Evolutionary conservation across 805 yeast genomes (phyloP).

Genomic region (Wickerhamiella cacticola): DNA sequence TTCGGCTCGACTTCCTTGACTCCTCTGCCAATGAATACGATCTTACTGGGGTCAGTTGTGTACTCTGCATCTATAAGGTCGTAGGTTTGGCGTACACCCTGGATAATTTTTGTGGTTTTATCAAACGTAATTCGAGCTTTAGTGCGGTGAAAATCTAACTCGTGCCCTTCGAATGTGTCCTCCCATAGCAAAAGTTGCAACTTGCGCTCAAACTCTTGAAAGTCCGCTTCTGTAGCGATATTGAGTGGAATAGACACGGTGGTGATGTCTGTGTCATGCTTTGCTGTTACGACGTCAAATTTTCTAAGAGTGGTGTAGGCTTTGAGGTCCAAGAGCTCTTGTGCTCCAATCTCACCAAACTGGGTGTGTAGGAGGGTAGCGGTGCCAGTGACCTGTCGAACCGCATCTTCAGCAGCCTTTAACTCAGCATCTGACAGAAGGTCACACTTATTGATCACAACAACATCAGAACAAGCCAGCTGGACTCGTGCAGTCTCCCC

Average conservation of each 20-base stretch:
- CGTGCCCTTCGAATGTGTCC: constrained; percentile 33
- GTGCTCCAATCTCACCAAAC: constrained; percentile 63
- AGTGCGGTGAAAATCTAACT: constrained; percentile 62
- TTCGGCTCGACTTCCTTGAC: constrained; percentile 24
- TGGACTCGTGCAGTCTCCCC: constrained; percentile 70
- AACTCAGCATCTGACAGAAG: constrained; percentile 27
- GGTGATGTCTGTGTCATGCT: constrained; percentile 29
- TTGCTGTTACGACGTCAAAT: constrained; percentile 10
- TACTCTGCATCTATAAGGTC: constrained; percentile 46
- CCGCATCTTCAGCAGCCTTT: constrained; percentile 30
- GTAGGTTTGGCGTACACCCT: constrained; percentile 88
- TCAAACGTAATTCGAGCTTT: constrained; percentile 59
- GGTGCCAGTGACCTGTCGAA: constrained; percentile 48
- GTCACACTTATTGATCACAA: constrained; percentile 72
- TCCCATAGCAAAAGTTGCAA: constrained; percentile 74
- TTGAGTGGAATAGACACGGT: constrained; percentile 41
- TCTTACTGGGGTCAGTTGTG: constrained; percentile 36
- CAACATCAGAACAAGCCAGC: constrained; percentile 76
- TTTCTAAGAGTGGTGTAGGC: constrained; percentile 37
- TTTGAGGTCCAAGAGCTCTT: constrained; percentile 58
- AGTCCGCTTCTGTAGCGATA: constrained; percentile 31
- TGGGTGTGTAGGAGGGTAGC: constrained; percentile 57
- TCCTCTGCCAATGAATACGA: constrained; percentile 67
- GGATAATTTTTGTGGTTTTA: constrained; percentile 45
- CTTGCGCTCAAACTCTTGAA: constrained; percentile 43